A percentile compares a stretch with the other conserved stretches of the same genome.
Conservation (phyloP, 257 asterid species). For the Penstemon newberryi region DNA sequence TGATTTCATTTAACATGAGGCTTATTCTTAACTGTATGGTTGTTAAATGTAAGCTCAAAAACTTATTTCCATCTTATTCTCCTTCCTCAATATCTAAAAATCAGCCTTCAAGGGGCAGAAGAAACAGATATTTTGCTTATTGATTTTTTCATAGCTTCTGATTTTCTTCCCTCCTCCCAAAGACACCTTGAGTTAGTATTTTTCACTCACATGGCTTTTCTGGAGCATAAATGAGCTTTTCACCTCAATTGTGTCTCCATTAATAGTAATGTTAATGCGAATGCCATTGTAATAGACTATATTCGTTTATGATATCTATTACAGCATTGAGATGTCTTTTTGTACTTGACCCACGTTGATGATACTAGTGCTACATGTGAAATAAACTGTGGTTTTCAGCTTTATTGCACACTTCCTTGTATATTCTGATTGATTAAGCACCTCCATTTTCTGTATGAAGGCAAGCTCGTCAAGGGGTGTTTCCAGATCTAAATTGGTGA, state of each 20-base stretch:
- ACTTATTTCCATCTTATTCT: too few species aligned
- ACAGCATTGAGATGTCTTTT: background rate
- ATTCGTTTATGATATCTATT: background rate
- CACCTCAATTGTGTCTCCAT: background rate
- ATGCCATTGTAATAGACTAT: background rate
- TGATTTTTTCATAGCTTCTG: too few species aligned
- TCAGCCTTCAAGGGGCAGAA: too few species aligned
- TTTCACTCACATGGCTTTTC: too few species aligned
- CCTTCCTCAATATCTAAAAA: too few species aligned
- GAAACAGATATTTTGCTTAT: too few species aligned
- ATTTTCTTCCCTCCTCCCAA: too few species aligned
- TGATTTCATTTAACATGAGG: background rate
- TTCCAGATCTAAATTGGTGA: conserved; percentile 33
- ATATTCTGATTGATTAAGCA: background rate
- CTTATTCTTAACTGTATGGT: too few species aligned
- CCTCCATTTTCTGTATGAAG: conserved; percentile 28
- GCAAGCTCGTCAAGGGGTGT: conserved; percentile 48
- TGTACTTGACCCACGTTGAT: background rate
- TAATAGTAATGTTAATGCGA: background rate
- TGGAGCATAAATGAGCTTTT: too few species aligned
- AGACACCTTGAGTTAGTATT: too few species aligned
- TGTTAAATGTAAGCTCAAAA: too few species aligned
- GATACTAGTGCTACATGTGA: background rate
- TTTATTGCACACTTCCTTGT: background rate
- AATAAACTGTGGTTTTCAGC: background rate